These are phyloP conservation scores for Nitzschia sp. DNA, from an alignment of 108 stramenopile genomes.

Conservation along the genomic window DNA sequence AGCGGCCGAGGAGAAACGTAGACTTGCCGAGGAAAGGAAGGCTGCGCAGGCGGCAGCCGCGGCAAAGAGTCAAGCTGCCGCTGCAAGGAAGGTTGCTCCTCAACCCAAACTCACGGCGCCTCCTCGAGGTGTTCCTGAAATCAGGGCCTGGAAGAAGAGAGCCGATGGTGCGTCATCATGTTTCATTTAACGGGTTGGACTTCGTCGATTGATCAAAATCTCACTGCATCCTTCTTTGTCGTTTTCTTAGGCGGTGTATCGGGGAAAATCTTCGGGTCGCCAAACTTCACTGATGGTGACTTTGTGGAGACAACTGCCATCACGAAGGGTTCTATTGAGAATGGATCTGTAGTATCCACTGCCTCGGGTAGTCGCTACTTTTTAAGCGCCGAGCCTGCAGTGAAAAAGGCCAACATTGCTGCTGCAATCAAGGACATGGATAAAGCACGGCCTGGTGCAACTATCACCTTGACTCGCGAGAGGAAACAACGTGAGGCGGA, in stretches of 20 bases:
- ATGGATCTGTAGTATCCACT: slow-evolving; percentile 66
- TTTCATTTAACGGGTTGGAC: too few species aligned
- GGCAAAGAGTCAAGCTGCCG: slow-evolving; percentile 13
- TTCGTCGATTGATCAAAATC: not conserved
- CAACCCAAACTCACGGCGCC: slow-evolving; percentile 24
- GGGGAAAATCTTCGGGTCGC: slow-evolving; percentile 44
- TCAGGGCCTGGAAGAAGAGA: slow-evolving; percentile 62
- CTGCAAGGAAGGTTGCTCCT: slow-evolving; percentile 1
- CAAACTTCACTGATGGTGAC: slow-evolving; percentile 71
- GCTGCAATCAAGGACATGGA: slow-evolving; percentile 34
- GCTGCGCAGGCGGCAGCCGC: slow-evolving; percentile 27
- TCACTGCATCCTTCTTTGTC: slow-evolving; percentile 9
- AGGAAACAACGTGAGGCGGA: slow-evolving; percentile 24
- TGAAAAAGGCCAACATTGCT: slow-evolving; percentile 19
- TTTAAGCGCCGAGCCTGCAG: slow-evolving; percentile 33
- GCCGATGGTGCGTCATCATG: slow-evolving; percentile 62
- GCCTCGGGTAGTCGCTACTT: slow-evolving; percentile 66
- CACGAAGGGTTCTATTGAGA: slow-evolving; percentile 52
- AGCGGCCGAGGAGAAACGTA: slow-evolving; percentile 15
- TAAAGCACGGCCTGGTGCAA: slow-evolving; percentile 33
- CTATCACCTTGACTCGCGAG: slow-evolving; percentile 37
- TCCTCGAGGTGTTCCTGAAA: slow-evolving; percentile 70
- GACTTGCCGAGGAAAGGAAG: slow-evolving; percentile 20
- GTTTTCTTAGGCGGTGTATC: slow-evolving; percentile 24
- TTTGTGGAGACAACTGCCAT: slow-evolving; percentile 74